Conservation (phyloP, 2,329 filamentous ascomycete genomes). For the Fusarium sp. region DNA sequence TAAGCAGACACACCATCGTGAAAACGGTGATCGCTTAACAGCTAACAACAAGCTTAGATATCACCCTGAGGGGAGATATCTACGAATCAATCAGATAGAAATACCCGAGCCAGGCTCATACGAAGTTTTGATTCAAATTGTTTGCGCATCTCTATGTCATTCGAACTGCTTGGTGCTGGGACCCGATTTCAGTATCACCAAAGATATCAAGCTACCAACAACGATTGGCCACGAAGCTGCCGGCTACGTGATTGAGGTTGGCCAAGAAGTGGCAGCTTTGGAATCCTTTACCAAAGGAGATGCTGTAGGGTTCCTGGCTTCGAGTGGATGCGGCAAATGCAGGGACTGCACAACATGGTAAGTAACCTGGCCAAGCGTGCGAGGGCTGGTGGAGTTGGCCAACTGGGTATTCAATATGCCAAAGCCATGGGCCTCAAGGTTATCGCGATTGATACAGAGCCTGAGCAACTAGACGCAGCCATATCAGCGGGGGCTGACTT, state of each 20-base stretch:
- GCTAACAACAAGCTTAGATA: not conserved
- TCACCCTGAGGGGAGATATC: not conserved
- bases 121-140: not conserved
- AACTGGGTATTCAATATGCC: constrained; percentile 4
- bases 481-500: not conserved
- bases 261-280: not conserved
- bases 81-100: not conserved
- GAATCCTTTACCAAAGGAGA: not conserved
- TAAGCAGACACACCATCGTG: not conserved
- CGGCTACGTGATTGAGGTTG: not conserved
- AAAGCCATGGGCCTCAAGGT: constrained; percentile 8
- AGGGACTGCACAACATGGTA: not conserved
- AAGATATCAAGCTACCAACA: not conserved
- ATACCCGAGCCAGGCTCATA: not conserved
- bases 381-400: not conserved
- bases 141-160: not conserved
- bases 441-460: not conserved
- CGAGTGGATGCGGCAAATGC: not conserved
- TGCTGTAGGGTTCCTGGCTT: not conserved
- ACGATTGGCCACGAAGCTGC: constrained; percentile 1
- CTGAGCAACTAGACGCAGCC: not conserved
- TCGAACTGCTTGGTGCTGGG: not conserved
- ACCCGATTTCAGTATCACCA: not conserved
- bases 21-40: not conserved
- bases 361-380: not conserved